Conservation (phyloP, 2,329 filamentous ascomycete species). For the Alternaria burnsii region DNA sequence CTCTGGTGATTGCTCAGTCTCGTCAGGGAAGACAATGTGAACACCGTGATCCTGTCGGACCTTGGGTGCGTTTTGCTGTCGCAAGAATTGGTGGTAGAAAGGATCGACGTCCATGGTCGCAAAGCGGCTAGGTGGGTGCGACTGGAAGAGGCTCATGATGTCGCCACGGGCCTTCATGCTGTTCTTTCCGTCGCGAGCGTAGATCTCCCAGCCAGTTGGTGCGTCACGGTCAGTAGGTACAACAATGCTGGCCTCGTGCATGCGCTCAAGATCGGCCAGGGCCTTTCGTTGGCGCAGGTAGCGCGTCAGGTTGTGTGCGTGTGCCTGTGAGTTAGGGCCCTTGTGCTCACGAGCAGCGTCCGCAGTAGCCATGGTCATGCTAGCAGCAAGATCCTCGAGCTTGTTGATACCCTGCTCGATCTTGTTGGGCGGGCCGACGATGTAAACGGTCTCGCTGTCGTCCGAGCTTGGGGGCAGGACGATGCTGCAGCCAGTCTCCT, state of each 20-base stretch:
- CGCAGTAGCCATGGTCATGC: conserved; percentile 83
- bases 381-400: conserved; percentile 86
- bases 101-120: conserved; percentile 73
- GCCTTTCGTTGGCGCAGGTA: conserved; percentile 86
- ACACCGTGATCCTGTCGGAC: conserved; percentile 76
- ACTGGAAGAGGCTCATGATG: conserved; percentile 75
- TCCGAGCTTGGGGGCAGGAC: conserved; percentile 78
- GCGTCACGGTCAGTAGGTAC: conserved; percentile 75
- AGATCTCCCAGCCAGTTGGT: conserved; percentile 84
- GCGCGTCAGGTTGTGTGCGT: conserved; percentile 85
- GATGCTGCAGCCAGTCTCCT: conserved; percentile 88
- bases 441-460: conserved; percentile 82
- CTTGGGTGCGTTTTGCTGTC: conserved; percentile 68
- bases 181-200: conserved; percentile 86
- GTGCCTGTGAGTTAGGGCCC: conserved; percentile 74
- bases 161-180: conserved; percentile 77
- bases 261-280: conserved; percentile 80
- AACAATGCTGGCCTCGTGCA: conserved; percentile 87
- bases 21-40: conserved; percentile 74
- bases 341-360: conserved; percentile 85
- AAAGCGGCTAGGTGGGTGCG: conserved; percentile 77
- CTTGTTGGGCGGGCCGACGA: conserved; percentile 80
- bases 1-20: conserved; percentile 65
- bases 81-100: conserved; percentile 80
- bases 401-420: conserved; percentile 80